Evolutionary conservation across 1,284 basidiomycete genomes (phyloP), one percentile per base, ranked within the genome.

Genomic region (Erythrobasidium hasegawianum): DNA sequence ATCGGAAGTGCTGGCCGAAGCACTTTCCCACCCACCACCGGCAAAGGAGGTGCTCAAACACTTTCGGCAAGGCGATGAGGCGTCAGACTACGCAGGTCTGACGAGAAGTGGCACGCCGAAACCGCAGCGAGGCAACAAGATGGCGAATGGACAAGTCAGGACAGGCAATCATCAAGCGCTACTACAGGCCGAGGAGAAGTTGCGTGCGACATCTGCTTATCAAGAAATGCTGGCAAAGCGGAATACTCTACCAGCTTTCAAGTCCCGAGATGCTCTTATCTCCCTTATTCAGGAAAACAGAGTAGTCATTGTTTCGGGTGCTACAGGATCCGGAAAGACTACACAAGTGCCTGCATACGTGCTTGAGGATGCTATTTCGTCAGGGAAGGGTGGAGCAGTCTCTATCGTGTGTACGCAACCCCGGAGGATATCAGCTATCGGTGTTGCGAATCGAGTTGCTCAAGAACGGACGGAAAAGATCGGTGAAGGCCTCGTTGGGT

Each of bases 381-480:
- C 81, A 0, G 81, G 81, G 4, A 77, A 79, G 33, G 91, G 90
- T 10, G 84, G 86, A 13, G 80, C 81, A 38, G 85, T 86, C 43
- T 88, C 85, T 22, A 92, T 97, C 59, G 80, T 97, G 50, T 82
- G 95, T 13, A 96, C 94, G 1, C 93, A 97, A 75, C 93, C 93
- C 14, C 84, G 94, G 22, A 84, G 92, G 73, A 84, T 97, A 13
- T 89, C 90, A 24, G 93, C 93, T 0, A 86, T 95, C 68, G 90
- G 90, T 2, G 89, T 97, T 3, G 89, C 93, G 1, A 82, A 87
- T 16, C 86, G 93, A 62, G 93, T 97, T 14, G 89, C 90, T 5
- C 80, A 86, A 43, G 93, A 97, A 76, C 84, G 92, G 1, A 79
- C 87, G 20, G 87, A 93, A 69, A 89, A 92, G 69, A 72, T 83